phyloP scores from a whole-genome alignment of 2,329 filamentous ascomycete species.

The Fulvia fulva region DNA sequence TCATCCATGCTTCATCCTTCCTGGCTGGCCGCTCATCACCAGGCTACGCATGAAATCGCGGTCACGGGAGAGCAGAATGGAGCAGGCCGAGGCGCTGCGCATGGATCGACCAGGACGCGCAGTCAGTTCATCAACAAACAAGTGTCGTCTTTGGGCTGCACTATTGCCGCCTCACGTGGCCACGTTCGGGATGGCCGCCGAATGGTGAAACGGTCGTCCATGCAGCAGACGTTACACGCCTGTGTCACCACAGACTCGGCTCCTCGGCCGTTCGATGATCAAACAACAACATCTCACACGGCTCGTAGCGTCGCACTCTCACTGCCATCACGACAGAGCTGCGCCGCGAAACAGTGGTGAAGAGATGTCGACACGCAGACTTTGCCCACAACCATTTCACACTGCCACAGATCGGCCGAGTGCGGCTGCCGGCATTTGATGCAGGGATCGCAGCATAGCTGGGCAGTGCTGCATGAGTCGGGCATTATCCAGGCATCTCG shows the following conservation, averaged over 20 bases:
- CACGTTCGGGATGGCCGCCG: conserved; percentile 1
- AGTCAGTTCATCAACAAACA: neutral
- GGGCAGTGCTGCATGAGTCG: conserved; percentile 1
- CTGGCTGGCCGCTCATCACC: conserved; percentile 16
- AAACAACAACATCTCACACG: neutral
- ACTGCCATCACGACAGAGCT: neutral
- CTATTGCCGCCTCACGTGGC: conserved; percentile 5
- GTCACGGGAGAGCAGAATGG: neutral
- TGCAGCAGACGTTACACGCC: neutral
- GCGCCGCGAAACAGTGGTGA: neutral
- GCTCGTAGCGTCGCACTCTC: neutral
- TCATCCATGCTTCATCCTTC: conserved; percentile 16
- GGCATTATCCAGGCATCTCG: neutral
- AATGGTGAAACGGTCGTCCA: conserved; percentile 5
- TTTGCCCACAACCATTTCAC: neutral
- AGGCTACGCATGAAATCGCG: neutral
- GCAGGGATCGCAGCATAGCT: neutral
- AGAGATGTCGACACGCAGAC: neutral
- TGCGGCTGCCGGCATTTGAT: neutral
- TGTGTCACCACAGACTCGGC: neutral
- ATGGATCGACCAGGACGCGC: neutral
- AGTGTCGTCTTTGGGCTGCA: neutral
- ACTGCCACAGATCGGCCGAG: neutral
- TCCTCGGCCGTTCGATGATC: neutral
- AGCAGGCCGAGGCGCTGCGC: neutral